Percentiles rank a stretch among this genome's conserved stretches.
These are phyloP conservation scores for Balakata baccata DNA, from an alignment of 345 rosid genomes.

Conservation along the genomic window DNA sequence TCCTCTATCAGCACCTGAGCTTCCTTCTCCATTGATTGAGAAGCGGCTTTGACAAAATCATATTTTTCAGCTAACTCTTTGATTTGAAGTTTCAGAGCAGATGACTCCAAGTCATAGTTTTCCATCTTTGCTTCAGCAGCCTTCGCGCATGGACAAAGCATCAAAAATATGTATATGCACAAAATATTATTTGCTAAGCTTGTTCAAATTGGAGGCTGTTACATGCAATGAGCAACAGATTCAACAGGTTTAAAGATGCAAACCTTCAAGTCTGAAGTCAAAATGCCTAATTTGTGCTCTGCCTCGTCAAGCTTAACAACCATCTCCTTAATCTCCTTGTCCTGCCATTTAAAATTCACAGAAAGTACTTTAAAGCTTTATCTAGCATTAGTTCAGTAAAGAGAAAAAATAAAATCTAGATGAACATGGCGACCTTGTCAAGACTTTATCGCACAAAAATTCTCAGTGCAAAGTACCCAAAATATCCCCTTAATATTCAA, in stretches of 20 bases:
- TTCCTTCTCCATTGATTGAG: slow-evolving; percentile 32
- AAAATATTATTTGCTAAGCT: background rate
- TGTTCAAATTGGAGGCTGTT: background rate
- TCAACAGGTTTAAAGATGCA: background rate
- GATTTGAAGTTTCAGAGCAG: slow-evolving; percentile 32
- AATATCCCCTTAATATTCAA: too few species aligned
- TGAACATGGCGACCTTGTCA: too few species aligned
- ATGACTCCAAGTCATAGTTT: slow-evolving; percentile 27
- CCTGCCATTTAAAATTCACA: slow-evolving; percentile 29
- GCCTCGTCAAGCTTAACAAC: slow-evolving; percentile 31
- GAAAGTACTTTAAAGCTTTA: background rate
- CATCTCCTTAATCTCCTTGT: slow-evolving; percentile 31
- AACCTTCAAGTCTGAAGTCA: slow-evolving; percentile 39
- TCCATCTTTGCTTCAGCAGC: slow-evolving; percentile 34
- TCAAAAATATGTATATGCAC: background rate
- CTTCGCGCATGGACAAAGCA: slow-evolving; percentile 21
- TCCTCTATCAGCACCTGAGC: slow-evolving; percentile 23
- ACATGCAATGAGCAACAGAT: background rate
- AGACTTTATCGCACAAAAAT: too few species aligned
- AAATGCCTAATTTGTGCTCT: slow-evolving; percentile 30
- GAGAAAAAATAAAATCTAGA: too few species aligned
- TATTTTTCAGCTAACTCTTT: slow-evolving; percentile 30
- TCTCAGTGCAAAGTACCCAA: background rate
- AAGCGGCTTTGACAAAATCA: slow-evolving; percentile 20
- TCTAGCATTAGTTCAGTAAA: background rate